Evolutionary conservation across 2,329 filamentous ascomycete species (phyloP), one percentile per base, ranked within the genome.

Genomic region (Colletotrichum tabaci): DNA sequence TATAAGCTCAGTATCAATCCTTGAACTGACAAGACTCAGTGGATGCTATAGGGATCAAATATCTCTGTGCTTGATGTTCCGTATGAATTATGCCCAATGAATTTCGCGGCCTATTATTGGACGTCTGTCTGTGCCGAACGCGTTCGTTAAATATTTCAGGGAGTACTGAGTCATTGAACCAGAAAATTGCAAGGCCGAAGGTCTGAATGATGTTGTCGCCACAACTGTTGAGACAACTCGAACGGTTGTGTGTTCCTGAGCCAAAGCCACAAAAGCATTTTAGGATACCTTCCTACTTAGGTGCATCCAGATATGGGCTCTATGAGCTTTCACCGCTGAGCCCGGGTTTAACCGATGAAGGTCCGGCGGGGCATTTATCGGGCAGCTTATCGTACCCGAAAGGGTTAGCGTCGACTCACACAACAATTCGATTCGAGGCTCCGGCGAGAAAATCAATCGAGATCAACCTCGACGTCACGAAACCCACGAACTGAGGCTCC

Each of bases 381-480:
- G 35, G 35, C 35, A 69, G 56, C 71, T 79, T 84, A 84, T 84
- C 82, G 56, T 47, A 3, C 75, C 79, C 8, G 56, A 79, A 76
- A 21, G 16, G 79, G 81, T 40, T 84, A 84, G 82, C 77, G 79
- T 79, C 78, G 79, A 82, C 79, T 84, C 80, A 82, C 78, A 79
- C 76, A 82, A 84, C 80, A 70, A 49, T 80, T 82, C 77, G 80
- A 84, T 82, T 83, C 83, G 79, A 80, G 75, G 76, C 78, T 74
- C 76, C 76, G 52, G 69, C 49, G 58, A 78, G 77, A 76, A 82
- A 82, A 61, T 38, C 76, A 77, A 60, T 38, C 35, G 35, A 58
- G 56, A 68, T 62, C 68, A 70, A 67, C 72, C 63, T 67, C 73
- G 72, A 74, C 68, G 65, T 71, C 71, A 73, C 64, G 64, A 67